A percentile compares a stretch with the other conserved stretches of the same genome.
Evolutionary conservation across 768 basidiomycete genomes (phyloP).

Genomic region (Tylopilus rubrobrunneus): DNA sequence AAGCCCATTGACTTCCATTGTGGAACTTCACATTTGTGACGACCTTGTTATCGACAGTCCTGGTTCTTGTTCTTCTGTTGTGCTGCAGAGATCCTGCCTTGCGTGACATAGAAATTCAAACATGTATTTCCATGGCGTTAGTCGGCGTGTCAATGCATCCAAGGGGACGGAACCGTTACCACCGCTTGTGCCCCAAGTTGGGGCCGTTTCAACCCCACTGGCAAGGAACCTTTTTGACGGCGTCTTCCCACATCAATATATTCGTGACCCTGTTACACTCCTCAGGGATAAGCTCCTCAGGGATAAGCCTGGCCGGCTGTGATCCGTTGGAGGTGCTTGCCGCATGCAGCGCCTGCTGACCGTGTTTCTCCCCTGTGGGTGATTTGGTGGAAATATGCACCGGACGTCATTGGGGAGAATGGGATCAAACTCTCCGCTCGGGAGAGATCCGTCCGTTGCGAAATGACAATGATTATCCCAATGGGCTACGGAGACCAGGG

Average conservation of each 20-base stretch:
- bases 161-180: neutral
- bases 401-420: neutral
- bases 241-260: neutral
- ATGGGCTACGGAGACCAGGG: neutral
- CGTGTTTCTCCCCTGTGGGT: neutral
- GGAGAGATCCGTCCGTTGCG: neutral
- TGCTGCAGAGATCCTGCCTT: slow-evolving; percentile 8
- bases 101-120: slow-evolving; percentile 7
- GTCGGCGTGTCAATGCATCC: slow-evolving; percentile 2
- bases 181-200: neutral
- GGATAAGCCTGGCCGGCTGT: neutral
- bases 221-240: no score
- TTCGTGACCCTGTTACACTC: neutral
- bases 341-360: neutral
- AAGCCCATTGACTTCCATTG: slow-evolving; percentile 11
- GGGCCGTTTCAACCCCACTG: no score
- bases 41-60: slow-evolving; percentile 20
- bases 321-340: neutral
- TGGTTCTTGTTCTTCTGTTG: slow-evolving; percentile 11
- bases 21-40: slow-evolving; percentile 15
- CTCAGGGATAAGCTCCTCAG: neutral
- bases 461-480: neutral
- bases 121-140: slow-evolving; percentile 19
- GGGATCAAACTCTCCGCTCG: neutral
- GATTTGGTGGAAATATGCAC: neutral